Base-by-base conservation (phyloP, 1,284 basidiomycete genomes). In the Cryptococcus sp. region DNA sequence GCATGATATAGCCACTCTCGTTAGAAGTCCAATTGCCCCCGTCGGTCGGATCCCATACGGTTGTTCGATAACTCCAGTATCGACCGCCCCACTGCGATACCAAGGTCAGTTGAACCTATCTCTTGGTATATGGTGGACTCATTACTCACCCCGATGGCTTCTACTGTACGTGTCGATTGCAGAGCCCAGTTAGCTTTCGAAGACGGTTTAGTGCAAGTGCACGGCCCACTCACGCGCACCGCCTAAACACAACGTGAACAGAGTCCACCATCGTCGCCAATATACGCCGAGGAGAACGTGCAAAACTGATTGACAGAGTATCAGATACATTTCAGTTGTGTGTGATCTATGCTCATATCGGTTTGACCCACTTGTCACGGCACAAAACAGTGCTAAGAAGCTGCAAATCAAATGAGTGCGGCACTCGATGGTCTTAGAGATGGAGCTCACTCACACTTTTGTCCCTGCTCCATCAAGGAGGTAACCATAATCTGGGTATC, bases 221-320 rank as follows among this genome's bases (percentile, higher is more conserved):
- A 16, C 37, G 16, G 16, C 1, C 17, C 11, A 57, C 59, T 67
- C 62, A 59, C 65, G 60, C n/a, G 66, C 50, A 13, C 66, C 63
- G 17, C 75, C 73, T 3, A 61, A 34, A 11, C 59, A 62, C 5
- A 74, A 43, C 3, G 73, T 74, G 13, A 61, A 61, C 15, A 75
- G 37, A 6, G 66, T 61, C 68, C 68, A 77, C 62, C 65, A 69
- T 39, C 54, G 58, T n/a, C 62, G 61, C 25, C 55, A 65, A 50
- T 54, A 68, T 11, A 67, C 40, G 1, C 61, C 65, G 44, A 72
- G 69, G 1, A 59, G 46, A 20, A 69, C 7, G 46, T 74, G 74
- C 11, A 60, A 25, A n/a, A 64, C 67, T 62, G 56, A 45, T 34
- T 22, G 4, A 46, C 5, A 11, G 8, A 44, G 41, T 19, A 46